phyloP scores from a whole-genome alignment of 2,329 filamentous ascomycete genomes.

The Fusarium foetens region DNA sequence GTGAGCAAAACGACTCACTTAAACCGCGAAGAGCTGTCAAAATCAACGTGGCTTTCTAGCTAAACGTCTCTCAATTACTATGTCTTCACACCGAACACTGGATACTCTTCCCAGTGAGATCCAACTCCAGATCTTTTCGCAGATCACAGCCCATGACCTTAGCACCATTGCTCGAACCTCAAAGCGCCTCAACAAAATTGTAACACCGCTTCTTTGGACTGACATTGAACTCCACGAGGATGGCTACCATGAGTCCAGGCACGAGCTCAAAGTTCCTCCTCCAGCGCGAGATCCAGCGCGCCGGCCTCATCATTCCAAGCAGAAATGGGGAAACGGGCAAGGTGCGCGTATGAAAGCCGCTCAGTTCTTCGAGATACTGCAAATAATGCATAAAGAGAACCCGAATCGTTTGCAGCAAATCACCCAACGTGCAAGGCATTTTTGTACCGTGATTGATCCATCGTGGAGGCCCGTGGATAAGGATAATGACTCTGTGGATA shows the following conservation, averaged over 20 bases:
- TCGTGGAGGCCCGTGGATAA: accelerated
- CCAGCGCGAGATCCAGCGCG: neutral
- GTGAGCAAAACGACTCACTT: neutral
- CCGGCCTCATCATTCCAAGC: neutral
- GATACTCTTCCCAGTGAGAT: neutral
- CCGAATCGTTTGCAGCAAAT: neutral
- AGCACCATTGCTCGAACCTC: neutral
- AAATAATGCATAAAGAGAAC: neutral
- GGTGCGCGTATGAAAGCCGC: neutral
- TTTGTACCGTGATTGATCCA: conserved; percentile 10
- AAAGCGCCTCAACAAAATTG: neutral
- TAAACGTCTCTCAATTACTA: neutral
- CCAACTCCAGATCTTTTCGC: neutral
- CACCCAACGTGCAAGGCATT: neutral
- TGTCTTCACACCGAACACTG: neutral
- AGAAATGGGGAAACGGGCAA: neutral
- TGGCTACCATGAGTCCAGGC: conserved; percentile 10
- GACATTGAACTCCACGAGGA: conserved; percentile 26
- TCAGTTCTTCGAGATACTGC: conserved; percentile 5
- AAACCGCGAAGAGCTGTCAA: neutral
- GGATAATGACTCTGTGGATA: accelerated
- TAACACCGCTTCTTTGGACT: conserved; percentile 22
- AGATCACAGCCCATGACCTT: neutral
- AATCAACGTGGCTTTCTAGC: neutral
- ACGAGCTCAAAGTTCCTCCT: neutral